Conservation (phyloP, 1,284 basidiomycete species). For the Pulveroboletus sp. region DNA sequence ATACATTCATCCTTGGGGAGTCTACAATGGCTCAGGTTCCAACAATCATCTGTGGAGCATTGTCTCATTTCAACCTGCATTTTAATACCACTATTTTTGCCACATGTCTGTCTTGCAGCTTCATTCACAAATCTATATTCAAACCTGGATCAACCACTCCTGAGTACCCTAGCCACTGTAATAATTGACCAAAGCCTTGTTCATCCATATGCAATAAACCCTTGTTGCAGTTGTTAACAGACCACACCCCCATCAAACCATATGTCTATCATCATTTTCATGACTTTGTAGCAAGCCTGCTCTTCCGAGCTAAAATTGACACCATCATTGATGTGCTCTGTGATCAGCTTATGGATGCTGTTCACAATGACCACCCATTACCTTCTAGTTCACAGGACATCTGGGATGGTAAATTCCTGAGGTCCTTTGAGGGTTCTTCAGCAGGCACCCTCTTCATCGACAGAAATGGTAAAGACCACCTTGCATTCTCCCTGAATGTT, state of each 20-base stretch:
- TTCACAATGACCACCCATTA: no score
- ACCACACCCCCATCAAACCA: slow-evolving; percentile 1
- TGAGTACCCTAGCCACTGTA: slow-evolving; percentile 1
- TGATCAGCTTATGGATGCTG: neutral
- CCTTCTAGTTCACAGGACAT: neutral
- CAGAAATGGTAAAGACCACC: neutral
- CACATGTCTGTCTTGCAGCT: slow-evolving; percentile 7
- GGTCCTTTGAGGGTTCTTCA: neutral
- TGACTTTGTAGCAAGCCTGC: neutral
- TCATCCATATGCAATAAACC: neutral
- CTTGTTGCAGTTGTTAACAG: neutral
- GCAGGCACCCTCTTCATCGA: no score
- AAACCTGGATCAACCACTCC: neutral
- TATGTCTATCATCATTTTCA: slow-evolving; percentile 7
- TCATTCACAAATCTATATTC: neutral
- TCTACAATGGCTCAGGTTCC: neutral
- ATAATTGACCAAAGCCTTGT: slow-evolving; percentile 1
- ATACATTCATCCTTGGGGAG: neutral
- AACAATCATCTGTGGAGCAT: neutral
- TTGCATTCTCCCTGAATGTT: neutral
- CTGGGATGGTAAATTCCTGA: slow-evolving; percentile 5
- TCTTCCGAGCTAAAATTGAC: neutral
- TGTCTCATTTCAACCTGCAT: slow-evolving; percentile 1
- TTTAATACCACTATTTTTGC: neutral
- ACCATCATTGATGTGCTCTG: neutral